phyloP scores from a whole-genome alignment of 192 early-diverging fungal species.

The Backusella sp. region DNA sequence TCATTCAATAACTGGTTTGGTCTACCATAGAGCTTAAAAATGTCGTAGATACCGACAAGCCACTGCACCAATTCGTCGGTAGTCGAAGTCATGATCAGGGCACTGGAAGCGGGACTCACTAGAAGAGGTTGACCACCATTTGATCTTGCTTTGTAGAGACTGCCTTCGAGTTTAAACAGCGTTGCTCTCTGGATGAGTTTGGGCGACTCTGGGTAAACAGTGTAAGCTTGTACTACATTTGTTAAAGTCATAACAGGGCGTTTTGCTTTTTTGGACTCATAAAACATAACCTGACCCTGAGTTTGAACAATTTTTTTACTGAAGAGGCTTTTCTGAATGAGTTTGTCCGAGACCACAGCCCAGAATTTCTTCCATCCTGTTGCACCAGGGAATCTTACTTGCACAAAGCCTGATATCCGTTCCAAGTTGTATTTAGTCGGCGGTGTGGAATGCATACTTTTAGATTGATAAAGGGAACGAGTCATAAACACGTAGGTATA shows the following conservation, averaged over 20 bases:
- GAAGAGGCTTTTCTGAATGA: constrained; percentile 36
- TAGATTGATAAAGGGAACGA: constrained; percentile 34
- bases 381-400: constrained; percentile 49
- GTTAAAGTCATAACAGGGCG: constrained; percentile 48
- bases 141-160: constrained; percentile 16
- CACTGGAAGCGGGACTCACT: not conserved
- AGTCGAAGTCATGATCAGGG: constrained; percentile 33
- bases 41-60: constrained; percentile 39
- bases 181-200: constrained; percentile 39
- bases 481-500: constrained; percentile 59
- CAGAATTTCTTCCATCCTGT: constrained; percentile 47
- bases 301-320: constrained; percentile 39
- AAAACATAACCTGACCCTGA: constrained; percentile 52
- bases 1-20: constrained; percentile 33
- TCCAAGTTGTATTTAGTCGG: constrained; percentile 17
- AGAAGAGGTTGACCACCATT: constrained; percentile 13
- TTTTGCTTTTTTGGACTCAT: constrained; percentile 49
- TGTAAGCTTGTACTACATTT: constrained; percentile 54
- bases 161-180: constrained; percentile 42
- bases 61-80: constrained; percentile 42
- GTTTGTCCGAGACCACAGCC: constrained; percentile 41
- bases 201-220: constrained; percentile 49
- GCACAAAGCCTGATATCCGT: constrained; percentile 53
- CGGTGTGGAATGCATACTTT: constrained; percentile 15
- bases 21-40: constrained; percentile 47